A percentile compares a stretch with the other conserved stretches of the same genome.
These are phyloP conservation scores for Kazachstania psychrophila DNA, from an alignment of 805 yeast genomes.

Conservation along the genomic window DNA sequence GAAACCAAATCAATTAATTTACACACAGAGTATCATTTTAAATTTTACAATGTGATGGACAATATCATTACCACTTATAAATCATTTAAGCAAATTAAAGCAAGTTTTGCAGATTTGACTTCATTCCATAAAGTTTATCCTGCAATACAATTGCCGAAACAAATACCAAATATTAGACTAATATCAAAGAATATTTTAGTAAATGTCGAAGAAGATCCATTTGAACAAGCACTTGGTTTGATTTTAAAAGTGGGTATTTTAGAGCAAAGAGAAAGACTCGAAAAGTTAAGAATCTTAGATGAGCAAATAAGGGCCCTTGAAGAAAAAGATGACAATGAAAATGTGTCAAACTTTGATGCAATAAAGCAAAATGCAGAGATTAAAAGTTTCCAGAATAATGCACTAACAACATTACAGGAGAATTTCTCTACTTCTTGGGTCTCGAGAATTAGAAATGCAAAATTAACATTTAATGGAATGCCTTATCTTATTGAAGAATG, in stretches of 20 bases:
- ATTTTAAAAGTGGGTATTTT: constrained; percentile 48
- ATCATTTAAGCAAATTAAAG: constrained; percentile 36
- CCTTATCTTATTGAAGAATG: constrained; percentile 16
- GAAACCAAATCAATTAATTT: constrained; percentile 16
- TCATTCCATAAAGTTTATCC: constrained; percentile 22
- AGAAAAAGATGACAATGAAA: not conserved
- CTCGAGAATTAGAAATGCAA: constrained; percentile 27
- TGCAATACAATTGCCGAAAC: constrained; percentile 20
- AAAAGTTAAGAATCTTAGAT: constrained; percentile 29
- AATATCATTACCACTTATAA: constrained; percentile 41
- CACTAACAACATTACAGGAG: constrained; percentile 16
- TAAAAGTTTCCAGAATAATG: constrained; percentile 5
- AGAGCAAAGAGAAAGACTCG: constrained; percentile 45
- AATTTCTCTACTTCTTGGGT: constrained; percentile 37
- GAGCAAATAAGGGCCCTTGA: constrained; percentile 6
- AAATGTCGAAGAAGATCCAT: constrained; percentile 54
- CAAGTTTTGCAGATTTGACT: constrained; percentile 34
- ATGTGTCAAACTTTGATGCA: not conserved
- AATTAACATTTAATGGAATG: constrained; percentile 21
- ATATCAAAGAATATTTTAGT: constrained; percentile 36
- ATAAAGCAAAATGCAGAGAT: not conserved
- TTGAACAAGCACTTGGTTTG: constrained; percentile 51
- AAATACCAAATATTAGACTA: constrained; percentile 37
- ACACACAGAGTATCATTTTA: constrained; percentile 30
- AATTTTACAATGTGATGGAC: constrained; percentile 42